Conservation (phyloP, 805 yeast genomes). For the Blastobotrys parvus region DNA sequence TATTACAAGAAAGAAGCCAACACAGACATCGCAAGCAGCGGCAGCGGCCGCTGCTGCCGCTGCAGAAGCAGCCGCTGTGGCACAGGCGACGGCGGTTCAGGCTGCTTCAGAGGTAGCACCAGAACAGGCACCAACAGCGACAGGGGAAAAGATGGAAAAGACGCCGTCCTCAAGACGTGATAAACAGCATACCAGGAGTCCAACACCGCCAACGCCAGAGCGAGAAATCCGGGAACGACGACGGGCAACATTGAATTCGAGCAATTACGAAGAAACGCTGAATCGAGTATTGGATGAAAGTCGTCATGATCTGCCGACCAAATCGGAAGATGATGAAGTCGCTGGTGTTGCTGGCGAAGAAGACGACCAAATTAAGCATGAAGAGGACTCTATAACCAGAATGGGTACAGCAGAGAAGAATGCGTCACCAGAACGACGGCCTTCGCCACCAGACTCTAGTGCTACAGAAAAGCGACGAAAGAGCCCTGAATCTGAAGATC, state of each 20-base stretch:
- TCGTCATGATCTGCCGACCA: slow-evolving; percentile 26
- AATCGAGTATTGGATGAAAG: slow-evolving; percentile 35
- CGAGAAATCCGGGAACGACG: slow-evolving; percentile 4
- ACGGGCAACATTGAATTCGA: slow-evolving; percentile 17
- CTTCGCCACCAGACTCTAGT: slow-evolving; percentile 18
- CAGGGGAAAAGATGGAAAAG: neutral
- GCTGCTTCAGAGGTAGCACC: no score
- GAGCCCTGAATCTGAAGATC: neutral
- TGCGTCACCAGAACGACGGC: no score
- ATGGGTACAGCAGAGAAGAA: no score
- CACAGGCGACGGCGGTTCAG: no score
- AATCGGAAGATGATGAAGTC: slow-evolving; percentile 23
- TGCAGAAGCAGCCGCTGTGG: neutral
- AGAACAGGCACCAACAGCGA: slow-evolving; percentile 1
- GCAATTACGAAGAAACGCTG: slow-evolving; percentile 21
- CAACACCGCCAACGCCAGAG: neutral
- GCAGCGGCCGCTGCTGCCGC: neutral
- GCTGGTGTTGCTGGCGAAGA: slow-evolving; percentile 2
- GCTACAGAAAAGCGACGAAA: neutral
- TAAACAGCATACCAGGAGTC: slow-evolving; percentile 1
- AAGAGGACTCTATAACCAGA: no score
- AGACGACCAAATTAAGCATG: neutral
- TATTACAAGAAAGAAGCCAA: slow-evolving; percentile 23
- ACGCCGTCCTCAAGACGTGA: slow-evolving; percentile 9
- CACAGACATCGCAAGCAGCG: neutral